A percentile compares a stretch with the other conserved stretches of the same genome.
Evolutionary conservation across 176 grass and related monocot genomes (phyloP).

Genomic region (Carex littledalei): DNA sequence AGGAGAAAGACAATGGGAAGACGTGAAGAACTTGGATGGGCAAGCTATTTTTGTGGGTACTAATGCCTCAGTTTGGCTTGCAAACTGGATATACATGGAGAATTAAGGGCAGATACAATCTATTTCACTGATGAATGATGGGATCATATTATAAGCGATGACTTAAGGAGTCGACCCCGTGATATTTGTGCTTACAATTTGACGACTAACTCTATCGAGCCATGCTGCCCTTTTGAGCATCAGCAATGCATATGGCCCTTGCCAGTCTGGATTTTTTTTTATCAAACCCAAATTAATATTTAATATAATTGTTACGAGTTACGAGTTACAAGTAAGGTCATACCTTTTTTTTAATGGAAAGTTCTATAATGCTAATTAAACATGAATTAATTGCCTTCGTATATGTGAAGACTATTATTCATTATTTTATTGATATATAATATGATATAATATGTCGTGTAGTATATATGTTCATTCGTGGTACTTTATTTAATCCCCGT

Average conservation of each 20-base stretch:
- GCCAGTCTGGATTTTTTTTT: not conserved
- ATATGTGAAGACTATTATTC: not conserved
- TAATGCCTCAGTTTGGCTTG: not conserved
- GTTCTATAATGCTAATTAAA: not conserved
- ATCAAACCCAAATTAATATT: not conserved
- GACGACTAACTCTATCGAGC: not conserved
- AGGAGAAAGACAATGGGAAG: not conserved
- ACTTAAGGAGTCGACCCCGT: not conserved
- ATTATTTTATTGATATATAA: too few species aligned
- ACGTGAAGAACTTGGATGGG: not conserved
- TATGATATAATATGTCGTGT: too few species aligned
- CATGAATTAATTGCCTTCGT: not conserved
- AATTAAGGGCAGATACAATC: not conserved
- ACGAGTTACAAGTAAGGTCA: not conserved
- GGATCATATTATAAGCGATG: not conserved
- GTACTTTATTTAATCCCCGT: too few species aligned
- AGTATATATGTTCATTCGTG: too few species aligned
- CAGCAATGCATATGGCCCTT: not conserved
- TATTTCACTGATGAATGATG: not conserved
- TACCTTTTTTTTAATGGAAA: not conserved
- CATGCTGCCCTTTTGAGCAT: not conserved
- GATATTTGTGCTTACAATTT: constrained; percentile 4
- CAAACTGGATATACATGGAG: not conserved
- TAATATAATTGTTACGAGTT: not conserved
- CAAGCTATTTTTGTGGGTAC: not conserved